Evolutionary conservation across 2,329 filamentous ascomycete species (phyloP).

Genomic region (Botrytis paeoniae): DNA sequence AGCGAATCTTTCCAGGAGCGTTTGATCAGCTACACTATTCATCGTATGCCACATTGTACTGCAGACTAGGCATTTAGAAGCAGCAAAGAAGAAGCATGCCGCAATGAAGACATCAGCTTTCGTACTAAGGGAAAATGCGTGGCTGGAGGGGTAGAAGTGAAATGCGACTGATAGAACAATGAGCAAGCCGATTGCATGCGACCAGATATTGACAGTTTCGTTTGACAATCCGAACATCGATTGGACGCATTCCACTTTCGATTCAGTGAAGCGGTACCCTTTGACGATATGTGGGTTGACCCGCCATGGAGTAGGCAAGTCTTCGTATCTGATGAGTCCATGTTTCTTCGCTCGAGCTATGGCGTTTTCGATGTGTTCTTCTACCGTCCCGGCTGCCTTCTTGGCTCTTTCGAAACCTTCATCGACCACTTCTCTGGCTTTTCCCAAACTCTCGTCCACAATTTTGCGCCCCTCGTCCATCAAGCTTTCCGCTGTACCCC

Average conservation of each 20-base stretch:
- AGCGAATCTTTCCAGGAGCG: constrained; percentile 88
- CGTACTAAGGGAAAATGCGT: constrained; percentile 82
- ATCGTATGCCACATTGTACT: constrained; percentile 98
- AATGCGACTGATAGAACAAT: constrained; percentile 86
- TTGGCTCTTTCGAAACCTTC: constrained; percentile 80
- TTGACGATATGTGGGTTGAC: constrained; percentile 90
- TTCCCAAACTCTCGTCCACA: constrained; percentile 73
- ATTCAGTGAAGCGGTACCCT: constrained; percentile 92
- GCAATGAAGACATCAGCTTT: constrained; percentile 89
- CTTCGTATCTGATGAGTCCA: constrained; percentile 82
- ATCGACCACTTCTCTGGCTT: constrained; percentile 73
- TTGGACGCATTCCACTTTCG: constrained; percentile 81
- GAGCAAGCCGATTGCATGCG: constrained; percentile 84
- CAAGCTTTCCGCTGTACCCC: constrained; percentile 66
- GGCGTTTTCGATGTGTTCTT: constrained; percentile 80
- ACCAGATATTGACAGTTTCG: constrained; percentile 97
- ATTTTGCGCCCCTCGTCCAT: constrained; percentile 77
- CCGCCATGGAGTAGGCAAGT: constrained; percentile 87
- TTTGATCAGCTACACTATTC: constrained; percentile 90
- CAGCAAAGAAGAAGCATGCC: constrained; percentile 92
- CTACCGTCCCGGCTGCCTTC: constrained; percentile 75
- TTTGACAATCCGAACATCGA: constrained; percentile 86
- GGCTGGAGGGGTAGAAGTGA: constrained; percentile 88
- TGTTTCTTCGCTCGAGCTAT: constrained; percentile 72
- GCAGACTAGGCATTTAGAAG: constrained; percentile 91